Percentiles rank a stretch among this genome's conserved stretches.
These are phyloP conservation scores for Dipteronia sinensis DNA, from an alignment of 345 rosid genomes.

Conservation along the genomic window DNA sequence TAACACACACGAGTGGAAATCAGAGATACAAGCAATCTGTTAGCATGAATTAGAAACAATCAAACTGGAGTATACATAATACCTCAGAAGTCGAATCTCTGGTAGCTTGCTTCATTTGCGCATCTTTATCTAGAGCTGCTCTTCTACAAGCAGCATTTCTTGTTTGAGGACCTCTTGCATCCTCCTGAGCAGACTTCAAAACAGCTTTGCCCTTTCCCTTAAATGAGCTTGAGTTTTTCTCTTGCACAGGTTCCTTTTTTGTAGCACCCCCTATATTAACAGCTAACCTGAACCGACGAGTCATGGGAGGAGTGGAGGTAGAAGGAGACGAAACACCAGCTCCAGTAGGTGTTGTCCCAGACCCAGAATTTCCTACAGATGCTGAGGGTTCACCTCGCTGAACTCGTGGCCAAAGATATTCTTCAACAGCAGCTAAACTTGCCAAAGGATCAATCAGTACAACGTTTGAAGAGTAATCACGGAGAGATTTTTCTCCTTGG, in stretches of 20 bases:
- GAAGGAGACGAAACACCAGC: constrained; percentile 85
- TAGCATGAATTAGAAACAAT: neutral
- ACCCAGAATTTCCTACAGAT: constrained; percentile 69
- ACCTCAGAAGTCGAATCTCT: constrained; percentile 97
- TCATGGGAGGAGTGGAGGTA: constrained; percentile 62
- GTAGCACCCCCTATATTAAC: constrained; percentile 70
- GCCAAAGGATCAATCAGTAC: constrained; percentile 97
- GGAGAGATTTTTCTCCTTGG: constrained; percentile 86
- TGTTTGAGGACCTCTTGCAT: constrained; percentile 88
- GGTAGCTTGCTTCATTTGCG: constrained; percentile 60
- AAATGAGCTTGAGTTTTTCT: constrained; percentile 74
- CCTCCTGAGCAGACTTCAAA: constrained; percentile 76
- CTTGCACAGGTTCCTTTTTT: constrained; percentile 64
- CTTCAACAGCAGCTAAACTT: constrained; percentile 95
- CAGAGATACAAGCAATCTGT: neutral
- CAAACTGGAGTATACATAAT: constrained; percentile 18
- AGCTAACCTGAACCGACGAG: constrained; percentile 83
- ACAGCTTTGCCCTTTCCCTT: constrained; percentile 99
- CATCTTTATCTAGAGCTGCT: constrained; percentile 77
- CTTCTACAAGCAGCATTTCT: constrained; percentile 91
- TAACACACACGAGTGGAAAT: neutral
- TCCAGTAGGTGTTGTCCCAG: constrained; percentile 55
- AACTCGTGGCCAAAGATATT: constrained; percentile 96
- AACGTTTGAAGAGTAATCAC: constrained; percentile 96
- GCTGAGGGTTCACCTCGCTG: constrained; percentile 76